phyloP scores from a whole-genome alignment of 208 protist genomes.

The Novymonas esmeraldas region DNA sequence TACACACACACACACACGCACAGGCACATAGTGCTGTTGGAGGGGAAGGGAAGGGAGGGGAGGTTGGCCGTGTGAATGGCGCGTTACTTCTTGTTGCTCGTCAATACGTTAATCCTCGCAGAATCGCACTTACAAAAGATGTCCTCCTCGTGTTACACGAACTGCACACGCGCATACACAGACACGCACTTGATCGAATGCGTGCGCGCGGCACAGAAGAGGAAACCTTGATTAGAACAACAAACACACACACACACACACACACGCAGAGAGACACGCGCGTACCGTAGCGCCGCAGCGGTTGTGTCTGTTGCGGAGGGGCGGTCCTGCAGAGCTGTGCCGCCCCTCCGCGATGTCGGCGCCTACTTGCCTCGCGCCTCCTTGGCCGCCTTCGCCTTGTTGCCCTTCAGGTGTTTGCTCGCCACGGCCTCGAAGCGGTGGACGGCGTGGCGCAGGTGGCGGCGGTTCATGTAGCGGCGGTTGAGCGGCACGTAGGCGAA shows the following conservation, averaged over 20 bases:
- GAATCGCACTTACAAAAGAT: no score
- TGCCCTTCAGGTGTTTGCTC: conserved; percentile 67
- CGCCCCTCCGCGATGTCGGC: background rate
- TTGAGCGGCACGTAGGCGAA: conserved; percentile 93
- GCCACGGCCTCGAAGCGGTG: conserved; percentile 76
- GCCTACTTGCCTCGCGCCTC: conserved; percentile 34
- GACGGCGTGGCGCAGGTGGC: conserved; percentile 76
- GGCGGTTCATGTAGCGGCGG: conserved; percentile 89
- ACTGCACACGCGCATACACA: background rate
- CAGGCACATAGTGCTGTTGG: no score
- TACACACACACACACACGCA: no score
- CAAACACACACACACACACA: background rate
- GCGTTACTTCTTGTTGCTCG: no score
- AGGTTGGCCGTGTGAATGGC: no score
- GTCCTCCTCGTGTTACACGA: no score
- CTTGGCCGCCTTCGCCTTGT: conserved; percentile 79
- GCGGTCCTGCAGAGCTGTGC: background rate
- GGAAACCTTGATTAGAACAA: background rate
- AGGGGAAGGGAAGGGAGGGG: no score
- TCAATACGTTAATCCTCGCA: no score
- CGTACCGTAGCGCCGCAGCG: background rate
- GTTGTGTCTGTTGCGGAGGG: background rate
- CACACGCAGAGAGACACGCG: background rate
- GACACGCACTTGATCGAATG: background rate
- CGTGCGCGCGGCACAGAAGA: background rate